These are phyloP conservation scores for Trametes coccinea DNA, from an alignment of 768 basidiomycete genomes.

Conservation along the genomic window DNA sequence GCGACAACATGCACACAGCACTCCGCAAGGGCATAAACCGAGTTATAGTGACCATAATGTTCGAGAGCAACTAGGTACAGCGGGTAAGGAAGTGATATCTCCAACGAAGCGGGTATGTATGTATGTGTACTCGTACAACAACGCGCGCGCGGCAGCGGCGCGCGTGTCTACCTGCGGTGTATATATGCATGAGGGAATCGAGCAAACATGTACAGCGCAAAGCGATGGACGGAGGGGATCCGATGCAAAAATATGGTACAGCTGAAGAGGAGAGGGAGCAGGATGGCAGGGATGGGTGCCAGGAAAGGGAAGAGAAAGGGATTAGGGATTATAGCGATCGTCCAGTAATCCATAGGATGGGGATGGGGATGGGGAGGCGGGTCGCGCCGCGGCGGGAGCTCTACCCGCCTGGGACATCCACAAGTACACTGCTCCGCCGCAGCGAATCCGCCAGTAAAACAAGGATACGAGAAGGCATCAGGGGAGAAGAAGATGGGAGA, in stretches of 20 bases:
- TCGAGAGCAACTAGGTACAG: constrained; percentile 16
- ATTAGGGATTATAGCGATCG: constrained; percentile 16
- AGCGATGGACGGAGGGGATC: background rate
- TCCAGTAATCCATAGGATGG: background rate
- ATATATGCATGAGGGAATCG: background rate
- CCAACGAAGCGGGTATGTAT: background rate
- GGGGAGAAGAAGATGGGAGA: background rate
- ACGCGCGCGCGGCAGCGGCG: constrained; percentile 11
- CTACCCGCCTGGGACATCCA: constrained; percentile 12
- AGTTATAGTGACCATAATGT: background rate
- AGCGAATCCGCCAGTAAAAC: background rate
- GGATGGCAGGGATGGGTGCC: background rate
- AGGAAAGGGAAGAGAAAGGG: background rate
- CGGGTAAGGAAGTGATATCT: constrained; percentile 7
- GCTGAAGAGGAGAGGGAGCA: background rate
- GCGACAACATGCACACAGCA: too few species aligned
- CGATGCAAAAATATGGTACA: constrained; percentile 1
- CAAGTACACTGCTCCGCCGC: constrained; percentile 18
- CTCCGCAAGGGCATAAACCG: background rate
- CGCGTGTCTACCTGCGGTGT: constrained; percentile 17
- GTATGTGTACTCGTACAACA: constrained; percentile 24
- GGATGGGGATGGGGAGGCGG: background rate
- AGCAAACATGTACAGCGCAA: constrained; percentile 3
- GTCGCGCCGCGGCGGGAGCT: constrained; percentile 10
- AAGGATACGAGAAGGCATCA: background rate